Evolutionary conservation across 805 yeast genomes (phyloP).

Genomic region (Naumovozyma baii): DNA sequence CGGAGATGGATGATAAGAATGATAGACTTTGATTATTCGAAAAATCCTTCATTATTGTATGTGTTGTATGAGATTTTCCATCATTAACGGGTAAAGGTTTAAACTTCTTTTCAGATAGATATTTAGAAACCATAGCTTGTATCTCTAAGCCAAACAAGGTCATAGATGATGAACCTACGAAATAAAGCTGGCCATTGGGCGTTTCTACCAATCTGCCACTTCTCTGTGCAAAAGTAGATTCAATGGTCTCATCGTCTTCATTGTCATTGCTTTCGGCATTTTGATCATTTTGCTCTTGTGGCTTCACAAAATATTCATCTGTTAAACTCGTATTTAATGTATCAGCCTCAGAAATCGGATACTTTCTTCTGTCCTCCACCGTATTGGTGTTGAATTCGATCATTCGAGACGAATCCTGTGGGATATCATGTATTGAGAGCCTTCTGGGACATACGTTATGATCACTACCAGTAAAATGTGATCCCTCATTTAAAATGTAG

Average conservation of each 20-base stretch:
- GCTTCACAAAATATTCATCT: too few species aligned
- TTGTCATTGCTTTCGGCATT: constrained; percentile 1
- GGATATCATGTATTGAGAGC: background rate
- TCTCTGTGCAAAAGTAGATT: constrained; percentile 62
- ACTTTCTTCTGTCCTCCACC: background rate
- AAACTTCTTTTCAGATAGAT: constrained; percentile 13
- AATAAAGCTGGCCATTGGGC: constrained; percentile 63
- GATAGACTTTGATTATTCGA: background rate
- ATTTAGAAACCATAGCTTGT: constrained; percentile 48
- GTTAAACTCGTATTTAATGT: background rate
- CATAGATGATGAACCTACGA: constrained; percentile 78
- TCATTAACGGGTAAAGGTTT: constrained; percentile 10
- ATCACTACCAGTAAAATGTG: too few species aligned
- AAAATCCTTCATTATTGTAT: background rate
- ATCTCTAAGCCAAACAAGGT: constrained; percentile 71
- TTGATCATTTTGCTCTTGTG: constrained; percentile 1
- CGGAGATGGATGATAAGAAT: background rate
- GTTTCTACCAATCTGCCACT: constrained; percentile 66
- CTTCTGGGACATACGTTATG: too few species aligned
- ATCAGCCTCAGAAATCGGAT: background rate
- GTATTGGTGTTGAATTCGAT: background rate
- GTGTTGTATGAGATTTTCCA: background rate
- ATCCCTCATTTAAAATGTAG: too few species aligned
- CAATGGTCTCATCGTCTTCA: constrained; percentile 37
- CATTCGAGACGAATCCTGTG: background rate